These are phyloP conservation scores for Tulasnella sp. DNA, from an alignment of 768 basidiomycete genomes.

Conservation along the genomic window DNA sequence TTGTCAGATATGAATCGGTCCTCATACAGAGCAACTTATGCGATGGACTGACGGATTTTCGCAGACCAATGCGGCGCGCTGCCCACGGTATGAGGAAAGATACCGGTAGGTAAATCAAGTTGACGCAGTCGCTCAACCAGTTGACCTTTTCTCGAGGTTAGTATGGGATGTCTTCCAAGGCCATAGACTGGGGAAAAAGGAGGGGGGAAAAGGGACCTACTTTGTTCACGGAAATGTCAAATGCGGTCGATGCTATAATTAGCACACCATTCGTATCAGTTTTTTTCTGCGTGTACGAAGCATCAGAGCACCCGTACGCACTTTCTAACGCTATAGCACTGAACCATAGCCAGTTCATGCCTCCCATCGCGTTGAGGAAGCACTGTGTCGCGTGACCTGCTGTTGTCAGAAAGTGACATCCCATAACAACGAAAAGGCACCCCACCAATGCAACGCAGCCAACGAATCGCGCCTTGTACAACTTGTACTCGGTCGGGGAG, in stretches of 20 bases:
- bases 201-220: too few relatives aligned
- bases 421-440: background rate
- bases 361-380: constrained; percentile 49
- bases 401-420: too few relatives aligned
- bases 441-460: constrained; percentile 55
- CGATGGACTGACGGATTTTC: constrained; percentile 43
- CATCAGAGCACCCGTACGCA: constrained; percentile 26
- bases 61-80: constrained; percentile 48
- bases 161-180: background rate
- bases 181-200: too few relatives aligned
- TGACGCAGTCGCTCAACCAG: constrained; percentile 67
- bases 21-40: background rate
- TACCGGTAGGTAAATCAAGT: constrained; percentile 50
- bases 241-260: constrained; percentile 23
- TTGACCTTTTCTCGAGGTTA: constrained; percentile 40
- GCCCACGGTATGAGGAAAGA: constrained; percentile 50
- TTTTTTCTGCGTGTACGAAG: background rate
- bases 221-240: constrained; percentile 54
- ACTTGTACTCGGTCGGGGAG: constrained; percentile 34
- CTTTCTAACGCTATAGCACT: constrained; percentile 68
- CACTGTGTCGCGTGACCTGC: constrained; percentile 22
- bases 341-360: constrained; percentile 72
- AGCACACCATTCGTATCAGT: background rate
- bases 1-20: background rate
- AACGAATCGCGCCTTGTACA: constrained; percentile 60